phyloP scores from a whole-genome alignment of 805 yeast genomes.

The Monosporozyma solicola region DNA sequence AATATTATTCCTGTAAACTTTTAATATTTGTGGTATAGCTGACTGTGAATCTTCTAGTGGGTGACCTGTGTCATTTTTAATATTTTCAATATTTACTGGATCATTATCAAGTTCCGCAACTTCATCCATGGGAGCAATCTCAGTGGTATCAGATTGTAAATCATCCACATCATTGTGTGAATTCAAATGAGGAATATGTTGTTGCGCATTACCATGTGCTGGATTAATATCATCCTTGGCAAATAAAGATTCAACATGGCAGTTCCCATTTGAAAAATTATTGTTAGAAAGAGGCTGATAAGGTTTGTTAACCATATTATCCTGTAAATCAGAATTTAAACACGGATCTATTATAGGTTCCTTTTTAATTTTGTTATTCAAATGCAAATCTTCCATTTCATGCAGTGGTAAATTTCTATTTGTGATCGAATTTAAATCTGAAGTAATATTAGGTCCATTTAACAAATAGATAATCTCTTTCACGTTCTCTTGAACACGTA shows the following conservation, averaged over 20 bases:
- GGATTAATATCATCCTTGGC: not conserved
- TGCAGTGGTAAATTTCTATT: constrained; percentile 16
- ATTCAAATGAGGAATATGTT: not conserved
- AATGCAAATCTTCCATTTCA: constrained; percentile 17
- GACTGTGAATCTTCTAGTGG: not conserved
- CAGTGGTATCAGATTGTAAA: not conserved
- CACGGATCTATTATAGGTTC: not conserved
- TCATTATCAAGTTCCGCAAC: not conserved
- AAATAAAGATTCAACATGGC: not conserved
- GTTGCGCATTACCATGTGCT: not conserved
- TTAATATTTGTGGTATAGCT: constrained; percentile 2
- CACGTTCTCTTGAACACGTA: constrained; percentile 25
- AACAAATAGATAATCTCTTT: constrained; percentile 29
- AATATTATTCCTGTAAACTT: constrained; percentile 8
- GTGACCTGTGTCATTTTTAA: not conserved
- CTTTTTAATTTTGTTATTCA: constrained; percentile 7
- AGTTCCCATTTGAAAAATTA: not conserved
- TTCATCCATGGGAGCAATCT: not conserved
- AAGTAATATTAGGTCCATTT: constrained; percentile 22
- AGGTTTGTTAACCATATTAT: not conserved
- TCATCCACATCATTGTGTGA: not conserved
- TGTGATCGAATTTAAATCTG: constrained; percentile 18
- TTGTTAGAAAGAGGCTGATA: not conserved
- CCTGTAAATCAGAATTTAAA: not conserved
- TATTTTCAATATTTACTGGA: not conserved